Base-by-base conservation (phyloP, 345 rosid species). In the Eucalyptus cloeziana region DNA sequence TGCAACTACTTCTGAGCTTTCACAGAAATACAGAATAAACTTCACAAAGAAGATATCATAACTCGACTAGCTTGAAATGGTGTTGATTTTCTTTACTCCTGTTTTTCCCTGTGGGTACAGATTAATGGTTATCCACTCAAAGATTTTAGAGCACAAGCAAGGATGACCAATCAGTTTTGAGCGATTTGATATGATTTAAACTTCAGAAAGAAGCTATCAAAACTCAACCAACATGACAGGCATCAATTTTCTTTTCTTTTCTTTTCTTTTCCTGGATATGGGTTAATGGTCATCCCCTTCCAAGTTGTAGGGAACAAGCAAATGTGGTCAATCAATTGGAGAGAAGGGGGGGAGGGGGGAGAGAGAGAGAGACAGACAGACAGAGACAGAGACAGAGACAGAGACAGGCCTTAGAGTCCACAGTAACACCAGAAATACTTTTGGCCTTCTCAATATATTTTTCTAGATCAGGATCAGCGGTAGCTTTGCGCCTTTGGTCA, bases 401-500 rank as follows among this genome's bases (percentile, higher is more conserved):
- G 91, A 88, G 87, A 52, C 86, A 49, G 87, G 96, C 99, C 97
- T 94, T 96, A 86, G 99, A 95, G 89, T 98, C 98, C 86, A 94
- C 52, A 21, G 93, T 81, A 71, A 91, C 95, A 90, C 96, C 97
- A 89, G 99, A 94, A 30, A 98, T 89, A 91, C 93, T 93, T 93
- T 98, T 94, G 45, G 99, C 95, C 93, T 97, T 96, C 91, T 96
- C 99, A 7, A 98, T 91, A 88, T 93, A 96, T 88, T 94, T 96
- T 92, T 93, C 92, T 87, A 98, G 7, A 50, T 96, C 95, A 60
- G 99, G 98, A 91, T 98, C 99, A n/a, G 98, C 96, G 64, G 92
- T 94, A 85, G 99, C 96, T 94, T 94, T 97, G 89, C 96, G 98
- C 92, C 92, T 94, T 86, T 95, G 95, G 89, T 95, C 95, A 89